A percentile compares a stretch with the other conserved stretches of the same genome.
phyloP scores from a whole-genome alignment of 768 basidiomycete species.

The Amanita muscaria region DNA sequence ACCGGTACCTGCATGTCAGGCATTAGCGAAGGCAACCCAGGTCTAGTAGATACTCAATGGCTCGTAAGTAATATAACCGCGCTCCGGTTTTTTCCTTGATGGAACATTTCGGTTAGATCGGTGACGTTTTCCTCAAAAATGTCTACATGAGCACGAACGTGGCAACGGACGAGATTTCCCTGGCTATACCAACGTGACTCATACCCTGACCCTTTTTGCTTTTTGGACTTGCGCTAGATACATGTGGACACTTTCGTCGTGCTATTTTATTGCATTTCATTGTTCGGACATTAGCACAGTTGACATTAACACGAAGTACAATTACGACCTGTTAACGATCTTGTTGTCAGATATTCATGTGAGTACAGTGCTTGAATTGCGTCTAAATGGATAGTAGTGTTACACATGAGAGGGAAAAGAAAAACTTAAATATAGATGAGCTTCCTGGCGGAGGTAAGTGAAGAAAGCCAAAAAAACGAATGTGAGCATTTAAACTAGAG shows the following conservation, averaged over 20 bases:
- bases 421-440: slow-evolving; percentile 4
- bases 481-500: slow-evolving; percentile 6
- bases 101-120: slow-evolving; percentile 18
- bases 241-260: neutral
- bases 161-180: slow-evolving; percentile 24
- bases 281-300: neutral
- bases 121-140: slow-evolving; percentile 34
- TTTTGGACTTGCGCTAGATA: too few species aligned
- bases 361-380: slow-evolving; percentile 8
- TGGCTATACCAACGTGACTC: slow-evolving; percentile 20
- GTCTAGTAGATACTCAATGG: slow-evolving; percentile 42
- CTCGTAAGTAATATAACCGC: slow-evolving; percentile 36
- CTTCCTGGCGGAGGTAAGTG: slow-evolving; percentile 4
- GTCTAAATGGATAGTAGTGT: slow-evolving; percentile 9
- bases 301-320: neutral
- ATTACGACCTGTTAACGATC: neutral
- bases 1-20: slow-evolving; percentile 51
- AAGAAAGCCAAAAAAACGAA: slow-evolving; percentile 1
- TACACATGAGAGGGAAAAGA: slow-evolving; percentile 9
- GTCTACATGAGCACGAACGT: slow-evolving; percentile 31
- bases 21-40: slow-evolving; percentile 45
- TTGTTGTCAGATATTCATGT: slow-evolving; percentile 3
- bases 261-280: neutral
- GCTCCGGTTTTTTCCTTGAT: neutral
- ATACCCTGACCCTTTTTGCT: neutral